A percentile compares a stretch with the other conserved stretches of the same genome.
Evolutionary conservation across 2,329 filamentous ascomycete species (phyloP).

Genomic region (Cercospora sesami): DNA sequence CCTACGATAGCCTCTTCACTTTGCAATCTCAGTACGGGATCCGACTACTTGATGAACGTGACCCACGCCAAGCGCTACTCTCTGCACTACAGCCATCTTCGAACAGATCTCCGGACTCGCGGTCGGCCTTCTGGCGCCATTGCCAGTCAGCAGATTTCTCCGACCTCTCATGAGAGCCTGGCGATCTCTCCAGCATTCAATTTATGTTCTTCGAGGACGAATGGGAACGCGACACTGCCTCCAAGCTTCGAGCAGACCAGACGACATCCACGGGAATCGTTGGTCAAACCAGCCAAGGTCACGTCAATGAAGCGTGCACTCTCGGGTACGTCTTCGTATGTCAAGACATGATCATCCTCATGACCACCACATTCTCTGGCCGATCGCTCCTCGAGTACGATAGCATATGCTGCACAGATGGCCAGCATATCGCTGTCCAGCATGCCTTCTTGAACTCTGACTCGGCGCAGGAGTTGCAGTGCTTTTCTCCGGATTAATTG

Average conservation of each 20-base stretch:
- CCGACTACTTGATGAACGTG: too few species aligned
- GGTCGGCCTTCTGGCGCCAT: neutral
- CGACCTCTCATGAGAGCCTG: neutral
- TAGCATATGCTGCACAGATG: neutral
- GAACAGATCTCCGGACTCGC: neutral
- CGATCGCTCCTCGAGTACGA: neutral
- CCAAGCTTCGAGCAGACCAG: neutral
- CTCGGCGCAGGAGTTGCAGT: neutral
- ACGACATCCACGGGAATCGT: neutral
- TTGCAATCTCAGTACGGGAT: too few species aligned
- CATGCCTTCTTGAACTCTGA: neutral
- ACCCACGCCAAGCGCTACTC: neutral
- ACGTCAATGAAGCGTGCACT: neutral
- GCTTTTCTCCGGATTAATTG: neutral
- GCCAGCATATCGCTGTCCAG: neutral
- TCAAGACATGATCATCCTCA: neutral
- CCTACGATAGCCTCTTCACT: too few species aligned
- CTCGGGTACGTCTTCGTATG: neutral
- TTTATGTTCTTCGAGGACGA: neutral
- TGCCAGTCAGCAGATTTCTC: neutral
- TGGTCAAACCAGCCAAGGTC: neutral
- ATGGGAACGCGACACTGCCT: neutral
- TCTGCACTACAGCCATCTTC: neutral
- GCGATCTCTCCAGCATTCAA: neutral
- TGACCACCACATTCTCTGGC: neutral